Percentiles rank a stretch among this genome's conserved stretches.
Conservation (phyloP, 768 basidiomycete genomes). For the Boletellus sp. region DNA sequence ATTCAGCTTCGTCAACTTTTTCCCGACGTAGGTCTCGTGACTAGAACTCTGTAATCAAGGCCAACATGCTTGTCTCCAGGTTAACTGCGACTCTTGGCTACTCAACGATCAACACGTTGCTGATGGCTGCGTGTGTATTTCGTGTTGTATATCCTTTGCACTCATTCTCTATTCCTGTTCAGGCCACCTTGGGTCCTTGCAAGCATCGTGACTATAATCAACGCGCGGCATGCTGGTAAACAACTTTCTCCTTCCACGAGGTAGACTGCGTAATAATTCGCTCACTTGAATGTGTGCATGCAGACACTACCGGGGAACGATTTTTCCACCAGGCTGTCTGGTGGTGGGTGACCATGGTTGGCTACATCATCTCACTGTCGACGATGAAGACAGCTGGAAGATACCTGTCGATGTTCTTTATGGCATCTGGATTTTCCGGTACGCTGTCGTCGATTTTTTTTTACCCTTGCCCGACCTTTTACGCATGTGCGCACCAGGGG, state of each 20-base stretch:
- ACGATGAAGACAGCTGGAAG: constrained; percentile 49
- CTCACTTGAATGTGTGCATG: not conserved
- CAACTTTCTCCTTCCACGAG: not conserved
- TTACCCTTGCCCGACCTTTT: not conserved
- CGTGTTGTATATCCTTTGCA: not conserved
- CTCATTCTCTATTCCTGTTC: not conserved
- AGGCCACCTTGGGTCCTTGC: constrained; percentile 64
- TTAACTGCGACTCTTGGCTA: constrained; percentile 61
- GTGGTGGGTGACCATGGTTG: constrained; percentile 52
- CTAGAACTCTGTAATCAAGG: not conserved
- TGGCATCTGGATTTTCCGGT: constrained; percentile 46
- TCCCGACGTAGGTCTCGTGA: constrained; percentile 38
- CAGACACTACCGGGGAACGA: constrained; percentile 55
- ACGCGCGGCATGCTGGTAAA: constrained; percentile 54
- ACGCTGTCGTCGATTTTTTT: too few species aligned
- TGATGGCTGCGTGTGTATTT: constrained; percentile 54
- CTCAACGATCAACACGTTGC: constrained; percentile 52
- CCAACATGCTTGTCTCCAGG: constrained; percentile 25
- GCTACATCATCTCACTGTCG: constrained; percentile 56
- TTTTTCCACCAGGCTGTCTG: too few species aligned
- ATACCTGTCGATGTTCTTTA: constrained; percentile 61
- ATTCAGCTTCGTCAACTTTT: constrained; percentile 61
- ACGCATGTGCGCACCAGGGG: constrained; percentile 17
- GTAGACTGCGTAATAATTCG: too few species aligned
- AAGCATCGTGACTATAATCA: constrained; percentile 46